These are phyloP conservation scores for Tricholoma saponaceum DNA, from an alignment of 768 basidiomycete genomes.

Conservation along the genomic window DNA sequence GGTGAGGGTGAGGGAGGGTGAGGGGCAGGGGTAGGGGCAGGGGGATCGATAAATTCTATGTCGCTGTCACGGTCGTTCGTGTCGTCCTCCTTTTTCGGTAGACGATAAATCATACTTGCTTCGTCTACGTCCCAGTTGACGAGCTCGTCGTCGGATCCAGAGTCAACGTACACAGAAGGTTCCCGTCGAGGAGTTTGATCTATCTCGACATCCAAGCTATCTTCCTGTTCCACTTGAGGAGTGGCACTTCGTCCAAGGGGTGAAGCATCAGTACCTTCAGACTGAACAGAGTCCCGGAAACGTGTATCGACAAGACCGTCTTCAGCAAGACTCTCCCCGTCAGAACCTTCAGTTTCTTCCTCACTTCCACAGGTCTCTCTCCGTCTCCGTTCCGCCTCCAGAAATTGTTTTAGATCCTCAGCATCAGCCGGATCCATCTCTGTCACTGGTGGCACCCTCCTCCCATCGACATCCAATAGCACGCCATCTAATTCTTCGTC, in stretches of 20 bases:
- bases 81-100: slow-evolving; percentile 15
- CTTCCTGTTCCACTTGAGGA: slow-evolving; percentile 1
- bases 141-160: slow-evolving; percentile 28
- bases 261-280: background rate
- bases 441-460: slow-evolving; percentile 39
- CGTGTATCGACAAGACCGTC: slow-evolving; percentile 13
- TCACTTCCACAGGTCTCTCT: slow-evolving; percentile 46
- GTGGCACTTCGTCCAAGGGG: slow-evolving; percentile 1
- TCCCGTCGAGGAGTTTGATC: background rate
- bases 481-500: slow-evolving; percentile 25
- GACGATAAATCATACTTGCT: slow-evolving; percentile 32
- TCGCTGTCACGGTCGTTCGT: slow-evolving; percentile 28
- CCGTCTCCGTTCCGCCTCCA: slow-evolving; percentile 57
- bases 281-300: slow-evolving; percentile 1
- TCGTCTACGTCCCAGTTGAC: slow-evolving; percentile 38
- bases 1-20: slow-evolving; percentile 5
- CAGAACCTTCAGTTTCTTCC: slow-evolving; percentile 31
- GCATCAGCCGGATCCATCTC: slow-evolving; percentile 47
- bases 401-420: slow-evolving; percentile 60
- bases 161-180: slow-evolving; percentile 11
- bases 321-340: slow-evolving; percentile 9
- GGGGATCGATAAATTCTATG: slow-evolving; percentile 28
- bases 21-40: slow-evolving; percentile 6
- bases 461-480: slow-evolving; percentile 21
- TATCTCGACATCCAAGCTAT: background rate